Base-by-base conservation (phyloP, 768 basidiomycete genomes). In the Aureoboletus auriporus region DNA sequence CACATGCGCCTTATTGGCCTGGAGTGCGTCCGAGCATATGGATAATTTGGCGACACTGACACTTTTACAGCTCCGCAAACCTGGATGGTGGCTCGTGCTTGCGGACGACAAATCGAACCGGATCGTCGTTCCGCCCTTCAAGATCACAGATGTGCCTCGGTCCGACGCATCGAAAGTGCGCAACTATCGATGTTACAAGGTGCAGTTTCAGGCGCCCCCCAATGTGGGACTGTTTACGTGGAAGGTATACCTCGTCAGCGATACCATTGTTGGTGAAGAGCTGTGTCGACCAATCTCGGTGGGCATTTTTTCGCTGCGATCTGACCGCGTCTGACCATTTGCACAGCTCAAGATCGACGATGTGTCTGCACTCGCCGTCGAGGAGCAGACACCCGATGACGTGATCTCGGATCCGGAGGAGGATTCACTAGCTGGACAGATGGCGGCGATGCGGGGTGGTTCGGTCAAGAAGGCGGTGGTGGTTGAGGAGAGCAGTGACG, bases 361-460 rank as follows among this genome's bases (percentile, higher is more conserved):
- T 36, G 70, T 79, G 4, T 75, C 83, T 9, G 73, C 73, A 1
- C 69, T 85, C 14, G 72, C 64, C 10, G 71, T 71, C 0, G 83
- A 83, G 6, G 85, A 85, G 35, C 72, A 77, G 47, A 77, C 70
- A 27, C 71, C 71, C 17, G 94, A 95, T 31, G 93, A 97, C 61
- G 94, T 96, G 50, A 99, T 98, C 54, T 96, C 93, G 0, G 96
- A 98, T 42, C 96, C 96, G 0, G 96, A 98, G 28, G 96, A 98
- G 67, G 96, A 98, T 67, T 80, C 87, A 23, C 71, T 98, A 44
- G 96, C 93, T 5, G 96, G 96, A 8, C 96, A 99, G 74, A 95
- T 98, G 91, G 93, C 94, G 6, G 83, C 84, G 38, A 92, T 99
- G 91, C 83, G 89, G 38, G 94, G 94, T 5, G 88, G 84, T 4